Evolutionary conservation across 345 rosid genomes (phyloP).

Genomic region (Populus deltoides): DNA sequence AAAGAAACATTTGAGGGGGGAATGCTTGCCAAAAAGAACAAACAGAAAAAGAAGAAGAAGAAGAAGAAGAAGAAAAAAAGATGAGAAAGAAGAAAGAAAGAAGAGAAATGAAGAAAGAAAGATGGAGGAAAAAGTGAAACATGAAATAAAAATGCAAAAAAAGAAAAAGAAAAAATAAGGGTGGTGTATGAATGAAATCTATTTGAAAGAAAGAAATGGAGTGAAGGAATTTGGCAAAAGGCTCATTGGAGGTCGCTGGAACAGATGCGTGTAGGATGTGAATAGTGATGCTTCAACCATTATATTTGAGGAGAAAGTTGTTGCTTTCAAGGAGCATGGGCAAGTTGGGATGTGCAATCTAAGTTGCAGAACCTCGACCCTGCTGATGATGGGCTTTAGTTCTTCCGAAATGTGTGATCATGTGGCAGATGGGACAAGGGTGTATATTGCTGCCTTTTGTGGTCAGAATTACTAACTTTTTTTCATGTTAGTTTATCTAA

Average conservation of each 20-base stretch:
- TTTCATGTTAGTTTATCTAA: slow-evolving; percentile 8
- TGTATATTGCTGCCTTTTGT: slow-evolving; percentile 35
- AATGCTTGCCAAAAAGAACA: slow-evolving; percentile 12
- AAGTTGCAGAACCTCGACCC: slow-evolving; percentile 39
- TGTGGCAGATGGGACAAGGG: slow-evolving; percentile 51
- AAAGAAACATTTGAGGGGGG: slow-evolving; percentile 2
- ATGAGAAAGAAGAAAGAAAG: slow-evolving; percentile 13
- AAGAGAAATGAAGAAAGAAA: slow-evolving; percentile 3
- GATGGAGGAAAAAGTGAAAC: slow-evolving; percentile 10
- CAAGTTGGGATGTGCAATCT: slow-evolving; percentile 31
- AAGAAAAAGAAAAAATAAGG: background rate
- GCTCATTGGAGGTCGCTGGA: slow-evolving; percentile 14
- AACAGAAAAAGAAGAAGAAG: background rate
- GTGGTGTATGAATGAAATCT: background rate
- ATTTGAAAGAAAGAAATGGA: background rate
- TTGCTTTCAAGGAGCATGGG: slow-evolving; percentile 31
- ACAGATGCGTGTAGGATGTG: slow-evolving; percentile 14
- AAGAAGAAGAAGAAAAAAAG: background rate
- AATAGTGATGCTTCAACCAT: slow-evolving; percentile 31
- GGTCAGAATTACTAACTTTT: slow-evolving; percentile 19
- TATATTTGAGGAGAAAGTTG: slow-evolving; percentile 19
- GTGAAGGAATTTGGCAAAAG: slow-evolving; percentile 4
- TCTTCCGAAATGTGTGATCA: slow-evolving; percentile 32
- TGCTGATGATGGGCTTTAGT: slow-evolving; percentile 41
- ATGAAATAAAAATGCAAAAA: background rate